Conservation (phyloP, 2,329 filamentous ascomycete species). For the Diplodia mutila region DNA sequence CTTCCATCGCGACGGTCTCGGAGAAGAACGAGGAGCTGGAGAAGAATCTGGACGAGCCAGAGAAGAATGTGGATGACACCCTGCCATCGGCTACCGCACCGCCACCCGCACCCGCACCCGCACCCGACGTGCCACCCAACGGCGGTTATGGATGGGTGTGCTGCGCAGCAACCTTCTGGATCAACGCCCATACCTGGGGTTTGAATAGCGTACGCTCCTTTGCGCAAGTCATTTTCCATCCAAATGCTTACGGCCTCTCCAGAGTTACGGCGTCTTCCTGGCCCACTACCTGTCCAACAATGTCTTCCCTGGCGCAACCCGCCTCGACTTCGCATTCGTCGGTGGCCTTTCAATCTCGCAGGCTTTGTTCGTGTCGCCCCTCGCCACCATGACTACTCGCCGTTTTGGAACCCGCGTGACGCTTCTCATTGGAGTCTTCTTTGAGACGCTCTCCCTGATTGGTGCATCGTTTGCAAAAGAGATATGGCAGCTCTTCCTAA, state of each 20-base stretch:
- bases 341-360: slow-evolving; percentile 69
- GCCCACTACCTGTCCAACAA: slow-evolving; percentile 72
- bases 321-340: slow-evolving; percentile 76
- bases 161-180: slow-evolving; percentile 48
- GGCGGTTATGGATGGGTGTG: slow-evolving; percentile 66
- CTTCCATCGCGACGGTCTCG: not conserved
- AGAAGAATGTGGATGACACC: not conserved
- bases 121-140: slow-evolving; percentile 50
- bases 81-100: not conserved
- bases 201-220: slow-evolving; percentile 42
- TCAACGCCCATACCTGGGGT: slow-evolving; percentile 56
- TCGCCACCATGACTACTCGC: slow-evolving; percentile 66
- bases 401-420: slow-evolving; percentile 66
- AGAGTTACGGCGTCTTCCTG: slow-evolving; percentile 72
- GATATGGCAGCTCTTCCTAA: slow-evolving; percentile 77
- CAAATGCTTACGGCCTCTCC: slow-evolving; percentile 32
- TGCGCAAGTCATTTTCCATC: not conserved
- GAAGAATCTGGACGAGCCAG: slow-evolving; percentile 12
- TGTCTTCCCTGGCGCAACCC: slow-evolving; percentile 64
- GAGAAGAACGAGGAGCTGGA: slow-evolving; percentile 9
- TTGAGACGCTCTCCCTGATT: slow-evolving; percentile 68
- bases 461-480: slow-evolving; percentile 69
- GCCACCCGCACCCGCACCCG: not conserved
- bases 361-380: slow-evolving; percentile 69
- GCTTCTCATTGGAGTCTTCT: slow-evolving; percentile 65